phyloP scores from a whole-genome alignment of 805 yeast genomes.

The Candida jianshihensis region DNA sequence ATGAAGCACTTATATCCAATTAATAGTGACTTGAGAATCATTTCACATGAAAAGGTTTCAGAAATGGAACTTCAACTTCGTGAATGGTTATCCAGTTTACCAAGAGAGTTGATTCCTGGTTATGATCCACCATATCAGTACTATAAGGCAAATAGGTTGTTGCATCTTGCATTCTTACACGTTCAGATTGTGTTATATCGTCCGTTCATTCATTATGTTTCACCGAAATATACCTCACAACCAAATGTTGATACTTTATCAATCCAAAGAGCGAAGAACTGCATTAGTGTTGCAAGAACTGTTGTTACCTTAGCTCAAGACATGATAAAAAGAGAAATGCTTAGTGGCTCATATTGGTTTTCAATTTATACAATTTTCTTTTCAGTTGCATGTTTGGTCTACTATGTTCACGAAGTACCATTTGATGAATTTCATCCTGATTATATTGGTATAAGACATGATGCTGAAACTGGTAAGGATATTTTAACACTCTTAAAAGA shows the following conservation, averaged over 20 bases:
- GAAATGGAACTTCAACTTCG: slow-evolving; percentile 63
- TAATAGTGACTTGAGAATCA: slow-evolving; percentile 27
- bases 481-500: slow-evolving; percentile 67
- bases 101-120: slow-evolving; percentile 65
- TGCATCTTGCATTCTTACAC: slow-evolving; percentile 66
- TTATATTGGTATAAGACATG: slow-evolving; percentile 54
- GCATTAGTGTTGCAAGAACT: slow-evolving; percentile 76
- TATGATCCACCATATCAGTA: slow-evolving; percentile 57
- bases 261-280: slow-evolving; percentile 68
- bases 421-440: slow-evolving; percentile 41
- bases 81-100: slow-evolving; percentile 65
- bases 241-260: slow-evolving; percentile 49
- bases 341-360: slow-evolving; percentile 88
- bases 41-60: slow-evolving; percentile 37
- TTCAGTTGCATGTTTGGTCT: slow-evolving; percentile 80
- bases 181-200: slow-evolving; percentile 77
- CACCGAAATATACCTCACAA: slow-evolving; percentile 40
- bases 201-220: slow-evolving; percentile 80
- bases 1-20: slow-evolving; percentile 68
- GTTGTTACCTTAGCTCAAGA: slow-evolving; percentile 77
- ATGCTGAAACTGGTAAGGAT: slow-evolving; percentile 76
- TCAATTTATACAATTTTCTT: slow-evolving; percentile 84
- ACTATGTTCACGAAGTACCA: slow-evolving; percentile 59
- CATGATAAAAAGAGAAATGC: slow-evolving; percentile 62
- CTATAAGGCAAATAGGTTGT: slow-evolving; percentile 64